phyloP scores from a whole-genome alignment of 345 rosid species.

The Euphorbia lathyris region DNA sequence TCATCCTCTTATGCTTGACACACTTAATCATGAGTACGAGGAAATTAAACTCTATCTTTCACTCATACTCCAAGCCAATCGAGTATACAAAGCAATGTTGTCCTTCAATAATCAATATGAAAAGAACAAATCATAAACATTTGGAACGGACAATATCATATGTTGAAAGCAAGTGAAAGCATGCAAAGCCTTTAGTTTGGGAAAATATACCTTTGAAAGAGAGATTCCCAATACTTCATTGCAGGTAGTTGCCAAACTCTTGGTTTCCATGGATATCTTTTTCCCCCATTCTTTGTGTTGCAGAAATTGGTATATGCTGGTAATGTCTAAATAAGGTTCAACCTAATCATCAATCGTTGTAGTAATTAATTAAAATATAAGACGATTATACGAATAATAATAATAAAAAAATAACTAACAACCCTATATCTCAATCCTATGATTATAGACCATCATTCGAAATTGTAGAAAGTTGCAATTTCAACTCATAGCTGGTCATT shows the following conservation, averaged over 20 bases:
- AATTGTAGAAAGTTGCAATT: no score
- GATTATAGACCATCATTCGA: no score
- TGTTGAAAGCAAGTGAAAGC: neutral
- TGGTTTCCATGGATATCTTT: constrained; percentile 56
- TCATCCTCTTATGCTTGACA: neutral
- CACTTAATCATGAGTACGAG: neutral
- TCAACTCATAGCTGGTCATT: no score
- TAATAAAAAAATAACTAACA: neutral
- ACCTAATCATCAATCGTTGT: constrained; percentile 37
- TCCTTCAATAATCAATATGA: no score
- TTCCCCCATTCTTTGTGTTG: constrained; percentile 61
- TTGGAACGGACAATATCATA: neutral
- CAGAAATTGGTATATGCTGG: constrained; percentile 46
- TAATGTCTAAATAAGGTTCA: constrained; percentile 82
- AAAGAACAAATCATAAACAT: constrained; percentile 1
- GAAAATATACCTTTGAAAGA: constrained; percentile 63
- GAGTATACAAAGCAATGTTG: neutral
- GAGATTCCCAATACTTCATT: constrained; percentile 60
- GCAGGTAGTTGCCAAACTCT: constrained; percentile 71
- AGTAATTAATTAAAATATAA: neutral
- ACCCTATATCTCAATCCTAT: no score
- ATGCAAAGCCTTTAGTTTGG: neutral
- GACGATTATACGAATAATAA: neutral
- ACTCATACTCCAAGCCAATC: neutral
- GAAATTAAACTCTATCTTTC: neutral